Conservation (phyloP, 768 basidiomycete species). For the Hydnum rufescens region DNA sequence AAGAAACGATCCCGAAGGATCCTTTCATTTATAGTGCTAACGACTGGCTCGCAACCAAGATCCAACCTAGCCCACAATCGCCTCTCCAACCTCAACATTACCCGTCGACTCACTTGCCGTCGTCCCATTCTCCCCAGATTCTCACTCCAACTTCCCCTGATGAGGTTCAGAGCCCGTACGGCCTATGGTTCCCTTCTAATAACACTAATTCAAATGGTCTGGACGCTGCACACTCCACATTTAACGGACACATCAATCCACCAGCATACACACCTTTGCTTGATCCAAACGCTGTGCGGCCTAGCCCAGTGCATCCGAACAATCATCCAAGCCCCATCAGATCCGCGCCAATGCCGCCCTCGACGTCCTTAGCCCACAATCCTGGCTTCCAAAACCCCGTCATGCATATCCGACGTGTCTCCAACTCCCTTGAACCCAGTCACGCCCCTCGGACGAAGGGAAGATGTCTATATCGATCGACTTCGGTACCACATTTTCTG, state of each 20-base stretch:
- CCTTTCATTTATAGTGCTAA: no score
- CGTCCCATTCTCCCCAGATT: not conserved
- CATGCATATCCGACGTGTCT: no score
- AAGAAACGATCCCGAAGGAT: no score
- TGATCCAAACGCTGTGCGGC: constrained; percentile 13
- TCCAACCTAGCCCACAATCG: not conserved
- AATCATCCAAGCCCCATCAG: no score
- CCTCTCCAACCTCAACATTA: not conserved
- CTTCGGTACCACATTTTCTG: constrained; percentile 64
- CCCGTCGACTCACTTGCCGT: not conserved
- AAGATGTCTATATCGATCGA: constrained; percentile 24
- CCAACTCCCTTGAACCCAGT: not conserved
- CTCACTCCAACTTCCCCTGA: no score
- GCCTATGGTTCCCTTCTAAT: no score
- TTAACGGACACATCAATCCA: not conserved
- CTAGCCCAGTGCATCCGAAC: no score
- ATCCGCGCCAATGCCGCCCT: no score
- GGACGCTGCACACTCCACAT: not conserved
- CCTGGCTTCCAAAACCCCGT: no score
- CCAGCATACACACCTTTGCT: constrained; percentile 9
- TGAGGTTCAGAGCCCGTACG: no score
- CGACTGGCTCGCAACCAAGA: not conserved
- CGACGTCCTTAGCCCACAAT: no score
- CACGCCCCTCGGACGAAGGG: constrained; percentile 33
- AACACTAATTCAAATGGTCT: no score